Conservation (phyloP, 2,329 filamentous ascomycete species). For the Sporothrix phasma region DNA sequence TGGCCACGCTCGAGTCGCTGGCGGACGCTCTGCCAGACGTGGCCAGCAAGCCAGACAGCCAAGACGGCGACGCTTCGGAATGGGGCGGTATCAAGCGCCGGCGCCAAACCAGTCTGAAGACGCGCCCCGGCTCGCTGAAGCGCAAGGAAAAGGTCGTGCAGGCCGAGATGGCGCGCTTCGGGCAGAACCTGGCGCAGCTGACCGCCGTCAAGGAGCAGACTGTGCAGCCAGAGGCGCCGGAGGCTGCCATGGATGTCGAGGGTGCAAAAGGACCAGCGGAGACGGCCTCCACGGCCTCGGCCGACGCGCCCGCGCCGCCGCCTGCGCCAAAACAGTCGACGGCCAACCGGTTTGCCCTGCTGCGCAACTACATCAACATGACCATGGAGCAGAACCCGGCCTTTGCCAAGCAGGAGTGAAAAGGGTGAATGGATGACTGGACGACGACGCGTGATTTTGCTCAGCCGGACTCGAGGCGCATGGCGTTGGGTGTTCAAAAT, state of each 20-base stretch:
- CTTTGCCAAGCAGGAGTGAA: conserved; percentile 38
- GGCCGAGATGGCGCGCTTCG: conserved; percentile 75
- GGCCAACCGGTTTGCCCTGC: conserved; percentile 63
- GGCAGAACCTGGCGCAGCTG: conserved; percentile 70
- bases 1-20: conserved; percentile 62
- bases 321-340: conserved; percentile 30
- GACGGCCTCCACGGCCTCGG: no score
- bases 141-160: conserved; percentile 70
- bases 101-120: conserved; percentile 63
- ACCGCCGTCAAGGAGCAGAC: conserved; percentile 27
- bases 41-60: conserved; percentile 28
- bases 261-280: conserved; percentile 19
- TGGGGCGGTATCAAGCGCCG: conserved; percentile 41
- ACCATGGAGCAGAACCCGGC: conserved; percentile 85
- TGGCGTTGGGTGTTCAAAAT: not conserved
- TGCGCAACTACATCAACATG: conserved; percentile 72
- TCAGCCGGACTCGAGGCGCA: not conserved
- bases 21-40: conserved; percentile 69
- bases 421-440: not conserved
- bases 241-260: conserved; percentile 12
- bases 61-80: conserved; percentile 24
- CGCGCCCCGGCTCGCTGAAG: conserved; percentile 70
- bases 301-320: conserved; percentile 8
- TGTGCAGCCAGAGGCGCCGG: not conserved
- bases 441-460: no score